Evolutionary conservation across 768 basidiomycete species (phyloP).

Genomic region (Tulasnella sp.): DNA sequence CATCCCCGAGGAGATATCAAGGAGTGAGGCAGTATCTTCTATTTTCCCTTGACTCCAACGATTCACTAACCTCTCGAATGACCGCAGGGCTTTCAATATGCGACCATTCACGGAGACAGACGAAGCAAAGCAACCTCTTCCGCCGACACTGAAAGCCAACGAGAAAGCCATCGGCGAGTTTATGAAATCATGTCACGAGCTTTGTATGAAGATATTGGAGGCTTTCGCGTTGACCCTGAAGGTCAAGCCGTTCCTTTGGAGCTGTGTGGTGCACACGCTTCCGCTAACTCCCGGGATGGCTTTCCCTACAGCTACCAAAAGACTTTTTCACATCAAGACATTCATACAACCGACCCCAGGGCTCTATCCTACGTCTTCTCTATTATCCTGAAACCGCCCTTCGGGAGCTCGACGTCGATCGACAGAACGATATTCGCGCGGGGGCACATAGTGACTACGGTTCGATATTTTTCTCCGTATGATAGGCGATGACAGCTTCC

Average conservation of each 20-base stretch:
- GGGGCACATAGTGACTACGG: constrained; percentile 36
- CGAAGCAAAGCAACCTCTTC: constrained; percentile 30
- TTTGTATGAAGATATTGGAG: constrained; percentile 31
- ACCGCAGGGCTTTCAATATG: constrained; percentile 32
- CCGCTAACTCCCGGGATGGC: not conserved
- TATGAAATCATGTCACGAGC: constrained; percentile 29
- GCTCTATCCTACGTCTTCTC: constrained; percentile 29
- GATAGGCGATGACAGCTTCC: not conserved
- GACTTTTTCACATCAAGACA: constrained; percentile 33
- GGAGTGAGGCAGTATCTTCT: constrained; percentile 20
- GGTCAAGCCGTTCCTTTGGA: not conserved
- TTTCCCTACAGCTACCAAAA: constrained; percentile 21
- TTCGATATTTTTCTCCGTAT: not conserved
- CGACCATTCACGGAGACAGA: constrained; percentile 17
- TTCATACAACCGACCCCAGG: constrained; percentile 12
- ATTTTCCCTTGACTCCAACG: not conserved
- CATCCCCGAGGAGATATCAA: constrained; percentile 31
- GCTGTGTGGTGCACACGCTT: not conserved
- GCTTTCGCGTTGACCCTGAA: constrained; percentile 28
- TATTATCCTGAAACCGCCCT: constrained; percentile 31
- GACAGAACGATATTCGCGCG: constrained; percentile 32
- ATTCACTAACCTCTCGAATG: not conserved
- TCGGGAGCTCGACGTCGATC: not conserved
- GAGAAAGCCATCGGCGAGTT: constrained; percentile 22
- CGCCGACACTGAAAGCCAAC: constrained; percentile 17